Base-by-base conservation (phyloP, 106 monocot species). In the Allium fistulosum region DNA sequence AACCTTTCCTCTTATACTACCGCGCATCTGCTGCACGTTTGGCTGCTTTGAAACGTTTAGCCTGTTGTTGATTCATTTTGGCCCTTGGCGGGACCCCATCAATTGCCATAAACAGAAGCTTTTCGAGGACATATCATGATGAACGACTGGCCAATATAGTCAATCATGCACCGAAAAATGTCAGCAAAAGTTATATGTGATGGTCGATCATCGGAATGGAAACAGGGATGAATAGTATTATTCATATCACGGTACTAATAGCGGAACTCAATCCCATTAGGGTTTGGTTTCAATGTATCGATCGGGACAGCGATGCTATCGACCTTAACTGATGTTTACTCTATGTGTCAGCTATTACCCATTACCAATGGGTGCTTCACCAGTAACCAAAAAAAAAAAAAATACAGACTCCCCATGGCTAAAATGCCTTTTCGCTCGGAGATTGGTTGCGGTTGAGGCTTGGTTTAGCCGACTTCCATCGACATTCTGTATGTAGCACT, bases 61-160 rank as follows among this genome's bases (percentile, higher is more conserved):
- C 88, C 14, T 91, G 86, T 56, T 97, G 96, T 67, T 97, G 96
- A 72, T 97, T 97, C 92, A 97, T 97, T 72, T 97, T 97, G 46
- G 96, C 96, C 72, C 96, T 81, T 58, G 96, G 96, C 53, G 96
- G 92, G 75, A 97, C 96, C 73, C 96, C 96, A 87, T 97, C 96
- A 65, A 92, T 97, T 11, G 96, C 96, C 96, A 97, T 89, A 48
- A 72, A 97, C 26, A 97, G 66, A 78, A 97, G 82, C 64, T 97
- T 92, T 22, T 62, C 96, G 73, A 55, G 96, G 96, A 7, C 92
- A 88, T 26, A 97, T 87, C 92, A 97, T 97, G 49, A 80, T 59
- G 73, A 97, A 97, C 46, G 92, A 86, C 65, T 88, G 81, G 70
- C 91, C 96, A 66, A 97, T 97, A 63, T 97, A 97, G 70, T 92